phyloP scores from a whole-genome alignment of 345 rosid genomes.

The Linum usitatissimum region DNA sequence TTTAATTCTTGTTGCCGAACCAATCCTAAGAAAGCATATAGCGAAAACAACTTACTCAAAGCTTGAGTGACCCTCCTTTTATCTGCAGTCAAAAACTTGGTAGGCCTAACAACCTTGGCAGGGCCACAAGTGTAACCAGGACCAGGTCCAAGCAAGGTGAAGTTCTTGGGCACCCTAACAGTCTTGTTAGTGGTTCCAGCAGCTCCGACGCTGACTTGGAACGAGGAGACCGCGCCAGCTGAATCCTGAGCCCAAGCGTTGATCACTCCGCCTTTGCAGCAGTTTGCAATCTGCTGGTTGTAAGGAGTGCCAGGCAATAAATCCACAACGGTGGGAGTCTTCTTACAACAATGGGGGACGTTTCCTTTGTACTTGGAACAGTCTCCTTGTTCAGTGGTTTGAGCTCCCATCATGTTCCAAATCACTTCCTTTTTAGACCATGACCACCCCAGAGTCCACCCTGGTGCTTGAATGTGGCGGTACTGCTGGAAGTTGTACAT shows the following conservation, averaged over 20 bases:
- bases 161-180: slow-evolving; percentile 23
- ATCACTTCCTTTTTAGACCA: slow-evolving; percentile 28
- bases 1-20: too few species aligned
- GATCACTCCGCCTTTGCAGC: slow-evolving; percentile 26
- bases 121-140: slow-evolving; percentile 29
- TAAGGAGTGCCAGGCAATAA: slow-evolving; percentile 27
- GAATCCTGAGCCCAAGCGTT: slow-evolving; percentile 24
- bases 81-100: slow-evolving; percentile 17
- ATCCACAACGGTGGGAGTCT: slow-evolving; percentile 23
- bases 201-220: slow-evolving; percentile 25
- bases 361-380: slow-evolving; percentile 24
- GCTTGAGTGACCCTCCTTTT: slow-evolving; percentile 26
- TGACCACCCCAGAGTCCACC: slow-evolving; percentile 27
- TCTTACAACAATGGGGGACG: slow-evolving; percentile 24
- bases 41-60: slow-evolving; percentile 15
- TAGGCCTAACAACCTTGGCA: slow-evolving; percentile 20
- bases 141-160: slow-evolving; percentile 26
- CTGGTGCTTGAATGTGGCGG: slow-evolving; percentile 27
- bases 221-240: slow-evolving; percentile 17
- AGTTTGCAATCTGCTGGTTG: slow-evolving; percentile 29
- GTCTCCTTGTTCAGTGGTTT: slow-evolving; percentile 26
- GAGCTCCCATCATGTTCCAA: slow-evolving; percentile 24
- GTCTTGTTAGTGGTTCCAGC: slow-evolving; percentile 27
- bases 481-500: slow-evolving; percentile 29
- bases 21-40: not conserved